A percentile compares a stretch with the other conserved stretches of the same genome.
phyloP scores from a whole-genome alignment of 495 filamentous ascomycete genomes.

The Penicillium flavigenum region DNA sequence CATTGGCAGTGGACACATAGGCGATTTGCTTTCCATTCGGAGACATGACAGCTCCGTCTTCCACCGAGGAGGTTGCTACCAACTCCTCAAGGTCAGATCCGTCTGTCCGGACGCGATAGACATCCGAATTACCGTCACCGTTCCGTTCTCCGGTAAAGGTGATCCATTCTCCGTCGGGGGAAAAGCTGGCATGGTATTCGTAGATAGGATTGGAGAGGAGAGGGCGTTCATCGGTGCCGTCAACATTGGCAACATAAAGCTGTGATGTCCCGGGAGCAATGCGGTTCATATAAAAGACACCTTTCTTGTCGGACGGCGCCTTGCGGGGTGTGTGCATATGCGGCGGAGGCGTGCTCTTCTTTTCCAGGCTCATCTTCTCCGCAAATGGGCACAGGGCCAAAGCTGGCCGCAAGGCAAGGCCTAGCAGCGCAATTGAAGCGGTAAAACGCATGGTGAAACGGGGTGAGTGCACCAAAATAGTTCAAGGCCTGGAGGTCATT shows the following conservation, averaged over 20 bases:
- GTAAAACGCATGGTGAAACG: background rate
- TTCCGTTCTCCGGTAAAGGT: constrained; percentile 33
- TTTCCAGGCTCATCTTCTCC: constrained; percentile 8
- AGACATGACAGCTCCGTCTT: constrained; percentile 30
- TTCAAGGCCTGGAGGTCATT: background rate
- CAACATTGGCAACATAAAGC: constrained; percentile 34
- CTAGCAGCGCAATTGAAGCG: constrained; percentile 1
- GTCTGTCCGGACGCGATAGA: constrained; percentile 29
- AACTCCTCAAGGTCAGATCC: constrained; percentile 27
- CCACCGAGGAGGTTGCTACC: constrained; percentile 21
- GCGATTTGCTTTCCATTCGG: constrained; percentile 27
- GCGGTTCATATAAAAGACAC: constrained; percentile 31
- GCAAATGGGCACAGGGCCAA: constrained; percentile 15
- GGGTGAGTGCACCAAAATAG: background rate
- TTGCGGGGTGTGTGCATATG: background rate
- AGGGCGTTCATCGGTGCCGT: constrained; percentile 32
- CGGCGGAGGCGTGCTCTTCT: background rate
- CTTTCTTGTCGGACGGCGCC: constrained; percentile 1
- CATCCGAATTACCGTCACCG: constrained; percentile 34
- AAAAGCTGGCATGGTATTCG: constrained; percentile 40
- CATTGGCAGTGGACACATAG: constrained; percentile 30
- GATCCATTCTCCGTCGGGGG: constrained; percentile 34
- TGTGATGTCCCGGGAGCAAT: constrained; percentile 34
- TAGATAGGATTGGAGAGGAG: constrained; percentile 31
- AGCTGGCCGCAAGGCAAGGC: constrained; percentile 1